Evolutionary conservation across 805 yeast genomes (phyloP).

Genomic region (Kodamaea hsintzibuensis): DNA sequence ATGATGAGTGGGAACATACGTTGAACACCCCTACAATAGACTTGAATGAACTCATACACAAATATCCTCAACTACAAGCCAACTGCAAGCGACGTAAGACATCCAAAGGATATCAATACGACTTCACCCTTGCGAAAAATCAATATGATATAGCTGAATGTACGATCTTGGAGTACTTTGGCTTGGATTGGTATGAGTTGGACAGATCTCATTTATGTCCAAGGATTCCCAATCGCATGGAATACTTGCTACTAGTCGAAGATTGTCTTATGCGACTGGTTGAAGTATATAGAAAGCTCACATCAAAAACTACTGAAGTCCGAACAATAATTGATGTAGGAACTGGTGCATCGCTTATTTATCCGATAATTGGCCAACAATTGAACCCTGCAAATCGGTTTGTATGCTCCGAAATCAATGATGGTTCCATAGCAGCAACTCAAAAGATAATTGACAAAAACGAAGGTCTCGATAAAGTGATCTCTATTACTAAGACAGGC

Average conservation of each 20-base stretch:
- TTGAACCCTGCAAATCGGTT: conserved; percentile 5
- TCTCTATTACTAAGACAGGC: not conserved
- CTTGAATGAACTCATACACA: not conserved
- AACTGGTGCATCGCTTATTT: conserved; percentile 22
- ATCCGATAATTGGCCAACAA: conserved; percentile 16
- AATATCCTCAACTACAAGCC: conserved; percentile 7
- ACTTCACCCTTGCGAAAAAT: conserved; percentile 13
- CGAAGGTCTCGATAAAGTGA: not conserved
- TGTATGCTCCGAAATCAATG: conserved; percentile 20
- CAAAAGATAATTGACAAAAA: conserved; percentile 1
- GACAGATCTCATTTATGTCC: conserved; percentile 19
- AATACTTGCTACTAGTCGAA: conserved; percentile 19
- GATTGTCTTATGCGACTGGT: conserved; percentile 9
- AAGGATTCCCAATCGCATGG: conserved; percentile 19
- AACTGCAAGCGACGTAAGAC: conserved; percentile 9
- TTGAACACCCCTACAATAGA: not conserved
- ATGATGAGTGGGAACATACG: not conserved
- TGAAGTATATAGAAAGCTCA: conserved; percentile 7
- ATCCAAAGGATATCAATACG: conserved; percentile 8
- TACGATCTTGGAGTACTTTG: conserved; percentile 15
- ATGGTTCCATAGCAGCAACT: conserved; percentile 14
- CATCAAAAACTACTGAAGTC: not conserved
- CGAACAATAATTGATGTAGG: conserved; percentile 18
- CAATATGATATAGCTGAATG: conserved; percentile 19
- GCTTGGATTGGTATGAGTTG: conserved; percentile 11